A percentile compares a stretch with the other conserved stretches of the same genome.
Evolutionary conservation across 495 filamentous ascomycete species (phyloP).

Genomic region (Filosporella fistucella): DNA sequence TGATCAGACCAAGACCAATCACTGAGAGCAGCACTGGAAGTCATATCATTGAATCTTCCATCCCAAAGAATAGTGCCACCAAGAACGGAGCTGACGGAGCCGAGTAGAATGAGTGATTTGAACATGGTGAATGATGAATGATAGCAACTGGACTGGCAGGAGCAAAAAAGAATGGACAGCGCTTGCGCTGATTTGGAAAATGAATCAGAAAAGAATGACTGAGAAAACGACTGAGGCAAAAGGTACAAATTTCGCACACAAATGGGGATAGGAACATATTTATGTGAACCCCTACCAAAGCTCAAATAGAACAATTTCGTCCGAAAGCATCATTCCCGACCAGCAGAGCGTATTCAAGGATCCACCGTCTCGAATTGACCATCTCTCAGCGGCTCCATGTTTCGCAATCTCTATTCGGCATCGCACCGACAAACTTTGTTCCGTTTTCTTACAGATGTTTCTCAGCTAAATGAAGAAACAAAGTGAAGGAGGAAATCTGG

Average conservation of each 20-base stretch:
- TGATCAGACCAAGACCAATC: constrained; percentile 63
- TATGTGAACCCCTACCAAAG: no score
- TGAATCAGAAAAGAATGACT: neutral
- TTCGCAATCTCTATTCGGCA: neutral
- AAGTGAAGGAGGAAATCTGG: neutral
- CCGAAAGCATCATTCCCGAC: no score
- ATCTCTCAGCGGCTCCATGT: neutral
- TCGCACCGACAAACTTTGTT: neutral
- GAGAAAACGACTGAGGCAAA: neutral
- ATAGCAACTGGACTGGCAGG: constrained; percentile 1
- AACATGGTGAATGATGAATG: constrained; percentile 6
- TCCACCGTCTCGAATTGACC: neutral
- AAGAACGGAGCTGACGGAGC: neutral
- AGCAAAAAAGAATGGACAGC: neutral
- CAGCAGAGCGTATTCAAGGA: no score
- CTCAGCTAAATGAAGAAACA: neutral
- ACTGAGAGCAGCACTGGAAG: constrained; percentile 42
- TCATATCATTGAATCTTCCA: constrained; percentile 55
- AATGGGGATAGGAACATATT: no score
- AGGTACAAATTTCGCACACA: no score
- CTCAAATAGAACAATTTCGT: no score
- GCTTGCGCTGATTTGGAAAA: constrained; percentile 2
- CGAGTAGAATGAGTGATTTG: neutral
- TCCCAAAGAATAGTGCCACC: constrained; percentile 47
- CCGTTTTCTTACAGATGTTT: constrained; percentile 1